Evolutionary conservation across 108 stramenopile species (phyloP), one percentile per base, ranked within the genome.

Genomic region (Skeletonema potamos): DNA sequence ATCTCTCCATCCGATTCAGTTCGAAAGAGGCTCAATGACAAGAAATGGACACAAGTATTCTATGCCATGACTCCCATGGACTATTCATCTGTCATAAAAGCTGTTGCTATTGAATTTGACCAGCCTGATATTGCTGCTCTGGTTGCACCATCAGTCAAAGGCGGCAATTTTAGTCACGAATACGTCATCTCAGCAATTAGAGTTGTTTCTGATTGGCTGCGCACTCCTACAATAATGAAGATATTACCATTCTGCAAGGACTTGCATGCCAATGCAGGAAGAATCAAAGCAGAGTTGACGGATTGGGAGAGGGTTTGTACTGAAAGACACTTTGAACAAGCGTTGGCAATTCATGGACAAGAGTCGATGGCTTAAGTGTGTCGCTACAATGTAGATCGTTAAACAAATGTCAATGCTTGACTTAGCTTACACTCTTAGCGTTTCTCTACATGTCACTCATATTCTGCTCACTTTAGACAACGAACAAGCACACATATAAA

Each of bases 211-310:
- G 64, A 48, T 2, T 72, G 71, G 70, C 69, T 68, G 18, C 79
- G 84, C 6, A 54, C 76, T 1, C 58, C 58, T 27, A 68, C 76
- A 71, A 60, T 76, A 0, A 55, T 68, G 65, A 60, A 59, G 37
- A 22, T 84, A 12, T 32, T 81, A 6, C 66, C 84, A 12, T 73
- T 73, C 26, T 84, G 84, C 43, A 37, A 51, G 11, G 84, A 84
- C 61, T 54, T 84, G 6, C 11, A 64, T 11, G 56, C 61, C 33
- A 73, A 68, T 51, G 59, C 62, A 27, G 57, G 64, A 3, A 32
- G 68, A 58, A 81, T 84, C 18, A 65, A 62, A 29, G 66, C 20
- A 18, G 66, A 81, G 18, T 48, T 84, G 62, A 77, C 55, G 29
- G 79, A 81, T 39, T 84, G 77, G 66, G 84, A 84, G 22, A 17